Percentiles rank a stretch among this genome's conserved stretches.
Conservation (phyloP, 805 yeast genomes). For the Saccharomycopsis malanga region DNA sequence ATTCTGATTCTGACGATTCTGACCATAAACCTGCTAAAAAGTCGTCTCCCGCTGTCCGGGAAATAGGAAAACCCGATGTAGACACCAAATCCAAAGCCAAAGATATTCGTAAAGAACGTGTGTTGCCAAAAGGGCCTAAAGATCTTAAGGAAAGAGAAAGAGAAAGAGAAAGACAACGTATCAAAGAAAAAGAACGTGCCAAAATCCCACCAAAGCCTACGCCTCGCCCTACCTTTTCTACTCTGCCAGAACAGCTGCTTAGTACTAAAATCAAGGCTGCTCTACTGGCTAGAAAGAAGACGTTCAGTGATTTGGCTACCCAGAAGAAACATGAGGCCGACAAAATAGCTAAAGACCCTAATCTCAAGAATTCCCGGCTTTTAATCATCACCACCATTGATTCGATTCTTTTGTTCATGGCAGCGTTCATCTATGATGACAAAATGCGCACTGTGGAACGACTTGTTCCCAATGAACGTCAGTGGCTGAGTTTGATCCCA, state of each 20-base stretch:
- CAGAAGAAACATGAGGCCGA: conserved; percentile 17
- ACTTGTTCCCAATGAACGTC: conserved; percentile 11
- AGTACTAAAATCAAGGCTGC: not conserved
- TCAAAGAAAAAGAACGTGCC: not conserved
- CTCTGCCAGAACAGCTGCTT: not conserved
- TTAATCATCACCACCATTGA: conserved; percentile 5
- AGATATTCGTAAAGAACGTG: not conserved
- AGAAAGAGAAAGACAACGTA: not conserved
- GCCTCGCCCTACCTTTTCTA: not conserved
- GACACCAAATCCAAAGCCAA: no score
- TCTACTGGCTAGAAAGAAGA: conserved; percentile 4
- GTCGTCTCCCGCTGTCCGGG: no score
- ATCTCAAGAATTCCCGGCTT: not conserved
- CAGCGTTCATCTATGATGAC: conserved; percentile 20
- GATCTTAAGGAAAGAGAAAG: not conserved
- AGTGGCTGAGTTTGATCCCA: conserved; percentile 18
- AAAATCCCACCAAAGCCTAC: not conserved
- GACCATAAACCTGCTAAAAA: conserved; percentile 8
- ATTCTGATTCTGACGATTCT: conserved; percentile 10
- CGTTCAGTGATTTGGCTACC: conserved; percentile 10
- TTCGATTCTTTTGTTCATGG: conserved; percentile 15
- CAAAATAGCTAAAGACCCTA: conserved; percentile 1
- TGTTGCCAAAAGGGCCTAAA: not conserved
- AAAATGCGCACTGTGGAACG: conserved; percentile 4
- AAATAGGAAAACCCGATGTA: no score